phyloP scores from a whole-genome alignment of 2,329 filamentous ascomycete species.

The Alternaria tenuissima region DNA sequence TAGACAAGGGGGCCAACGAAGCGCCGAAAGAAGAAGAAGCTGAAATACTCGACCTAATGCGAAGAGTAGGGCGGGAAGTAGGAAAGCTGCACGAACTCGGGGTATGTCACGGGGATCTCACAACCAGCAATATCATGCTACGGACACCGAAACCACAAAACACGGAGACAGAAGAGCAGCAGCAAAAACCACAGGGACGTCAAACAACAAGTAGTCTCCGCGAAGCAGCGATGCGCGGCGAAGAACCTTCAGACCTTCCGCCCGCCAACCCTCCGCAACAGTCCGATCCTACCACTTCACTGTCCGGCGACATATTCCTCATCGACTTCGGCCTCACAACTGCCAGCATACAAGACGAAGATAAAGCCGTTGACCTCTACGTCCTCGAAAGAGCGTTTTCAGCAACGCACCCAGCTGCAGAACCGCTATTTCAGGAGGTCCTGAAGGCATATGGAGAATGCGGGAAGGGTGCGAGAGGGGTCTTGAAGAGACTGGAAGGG shows the following conservation, averaged over 20 bases:
- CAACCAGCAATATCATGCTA: constrained; percentile 96
- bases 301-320: constrained; percentile 80
- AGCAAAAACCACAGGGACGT: constrained; percentile 14
- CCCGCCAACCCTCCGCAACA: not conserved
- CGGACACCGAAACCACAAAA: constrained; percentile 6
- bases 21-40: constrained; percentile 34
- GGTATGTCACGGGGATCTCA: constrained; percentile 93
- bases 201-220: constrained; percentile 33
- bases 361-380: constrained; percentile 94
- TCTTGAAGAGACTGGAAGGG: constrained; percentile 85
- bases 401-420: constrained; percentile 89
- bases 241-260: constrained; percentile 16
- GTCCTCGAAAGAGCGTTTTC: constrained; percentile 94
- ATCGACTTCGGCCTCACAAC: constrained; percentile 95
- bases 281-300: constrained; percentile 25
- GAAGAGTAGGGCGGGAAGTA: constrained; percentile 73
- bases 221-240: constrained; percentile 32
- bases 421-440: constrained; percentile 76
- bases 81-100: constrained; percentile 83
- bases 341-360: constrained; percentile 84
- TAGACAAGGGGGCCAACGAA: constrained; percentile 17
- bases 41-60: constrained; percentile 65
- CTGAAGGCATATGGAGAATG: constrained; percentile 76
- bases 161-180: not conserved
- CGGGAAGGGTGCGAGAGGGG: constrained; percentile 76